Base-by-base conservation (phyloP, 2,329 filamentous ascomycete species). In the Penicillium hordei region DNA sequence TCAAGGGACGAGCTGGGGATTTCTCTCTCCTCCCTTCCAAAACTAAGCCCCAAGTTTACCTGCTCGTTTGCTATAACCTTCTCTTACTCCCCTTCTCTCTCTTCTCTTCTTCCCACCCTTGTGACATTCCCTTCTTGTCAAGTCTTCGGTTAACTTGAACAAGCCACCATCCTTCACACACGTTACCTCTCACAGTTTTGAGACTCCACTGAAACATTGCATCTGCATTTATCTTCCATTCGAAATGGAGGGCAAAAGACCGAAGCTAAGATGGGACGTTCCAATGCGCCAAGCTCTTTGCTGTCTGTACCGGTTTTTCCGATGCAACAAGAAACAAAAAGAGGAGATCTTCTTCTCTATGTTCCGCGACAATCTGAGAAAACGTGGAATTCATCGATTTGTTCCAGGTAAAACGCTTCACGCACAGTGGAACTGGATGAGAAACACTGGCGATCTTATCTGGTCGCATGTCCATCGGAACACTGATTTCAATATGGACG, bases 351-450 rank as follows among this genome's bases (percentile, higher is more conserved):
- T 76, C 29, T 73, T 68, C 12, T 12, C 48, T 0, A 51, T 66
- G 0, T 75, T 73, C 42, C 25, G 48, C n/a, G 9, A 46, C 0
- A 53, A 72, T 6, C 48, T 74, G 1, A 39, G 23, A 1, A 33
- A 60, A 0, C 59, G 59, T 52, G 71, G 68, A 0, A 68, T 72
- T 7, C 4, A n/a, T 1, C 57, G 48, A 0, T 45, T 68, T 33
- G 19, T 58, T 4, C 39, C 63, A 4, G 55, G 36, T 4, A 29
- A 5, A 0, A 61, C 53, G 0, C 25, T 75, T 0, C 7, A 58
- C 3, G n/a, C 61, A 0, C 72, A 74, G 33, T 70, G 65, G 64
- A 8, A 10, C 5, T 60, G 63, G 15, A 57, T 76, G 52, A 54
- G 48, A 13, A 17, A 52, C 2, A 29, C 49, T 0, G 49, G 60